These are phyloP conservation scores for Oryza meyeriana DNA, from an alignment of 176 grass and related monocot genomes.

Conservation along the genomic window DNA sequence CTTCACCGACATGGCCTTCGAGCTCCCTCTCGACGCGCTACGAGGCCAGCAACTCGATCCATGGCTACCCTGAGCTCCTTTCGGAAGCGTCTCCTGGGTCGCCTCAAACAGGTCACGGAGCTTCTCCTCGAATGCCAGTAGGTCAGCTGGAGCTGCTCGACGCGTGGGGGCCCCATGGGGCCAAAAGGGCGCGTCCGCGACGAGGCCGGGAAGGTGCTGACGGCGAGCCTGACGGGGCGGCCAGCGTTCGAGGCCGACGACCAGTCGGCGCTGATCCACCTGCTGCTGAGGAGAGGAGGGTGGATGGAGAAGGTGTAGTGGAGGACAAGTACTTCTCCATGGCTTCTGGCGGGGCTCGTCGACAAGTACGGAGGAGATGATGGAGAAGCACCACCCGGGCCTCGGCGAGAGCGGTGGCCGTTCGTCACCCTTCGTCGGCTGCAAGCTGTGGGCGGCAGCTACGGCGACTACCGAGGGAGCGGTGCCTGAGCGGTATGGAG, in stretches of 20 bases:
- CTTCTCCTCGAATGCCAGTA: constrained; percentile 87
- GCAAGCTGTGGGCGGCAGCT: constrained; percentile 43
- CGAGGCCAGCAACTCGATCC: constrained; percentile 48
- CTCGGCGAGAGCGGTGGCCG: constrained; percentile 77
- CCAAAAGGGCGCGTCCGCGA: constrained; percentile 44
- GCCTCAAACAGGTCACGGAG: constrained; percentile 65
- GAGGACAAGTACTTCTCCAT: constrained; percentile 73
- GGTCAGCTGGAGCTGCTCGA: constrained; percentile 82
- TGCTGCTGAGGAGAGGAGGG: constrained; percentile 53
- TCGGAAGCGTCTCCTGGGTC: constrained; percentile 50
- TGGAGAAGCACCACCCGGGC: constrained; percentile 68
- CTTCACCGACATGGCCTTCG: constrained; percentile 87
- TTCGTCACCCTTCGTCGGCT: constrained; percentile 75
- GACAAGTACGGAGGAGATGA: constrained; percentile 59
- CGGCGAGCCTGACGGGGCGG: constrained; percentile 45
- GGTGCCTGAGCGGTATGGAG: constrained; percentile 57
- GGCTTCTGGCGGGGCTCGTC: constrained; percentile 53
- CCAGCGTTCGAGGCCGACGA: constrained; percentile 74
- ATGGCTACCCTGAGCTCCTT: constrained; percentile 50
- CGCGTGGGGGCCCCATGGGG: constrained; percentile 70
- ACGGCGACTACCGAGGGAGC: constrained; percentile 46
- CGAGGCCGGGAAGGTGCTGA: constrained; percentile 52
- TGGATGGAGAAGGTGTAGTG: constrained; percentile 67
- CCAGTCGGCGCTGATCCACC: constrained; percentile 77
- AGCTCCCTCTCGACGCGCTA: constrained; percentile 56